Evolutionary conservation across 2,329 filamentous ascomycete genomes (phyloP).

Genomic region (Plenodomus lindquistii): DNA sequence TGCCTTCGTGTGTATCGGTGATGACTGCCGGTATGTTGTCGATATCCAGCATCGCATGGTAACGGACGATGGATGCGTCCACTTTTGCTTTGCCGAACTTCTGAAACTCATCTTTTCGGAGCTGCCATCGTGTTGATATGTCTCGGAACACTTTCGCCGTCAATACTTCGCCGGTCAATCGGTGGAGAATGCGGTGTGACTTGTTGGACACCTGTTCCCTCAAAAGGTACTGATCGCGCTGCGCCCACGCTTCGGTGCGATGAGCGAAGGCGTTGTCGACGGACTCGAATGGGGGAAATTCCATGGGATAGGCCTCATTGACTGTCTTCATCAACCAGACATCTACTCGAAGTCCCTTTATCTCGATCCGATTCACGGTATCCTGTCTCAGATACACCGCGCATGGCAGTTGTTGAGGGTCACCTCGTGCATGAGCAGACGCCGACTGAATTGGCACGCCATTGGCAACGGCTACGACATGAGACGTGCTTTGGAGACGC

Average conservation of each 20-base stretch:
- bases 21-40: constrained; percentile 15
- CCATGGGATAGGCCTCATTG: constrained; percentile 1
- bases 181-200: constrained; percentile 11
- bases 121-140: neutral
- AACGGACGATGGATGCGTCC: constrained; percentile 16
- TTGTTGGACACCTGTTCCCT: constrained; percentile 7
- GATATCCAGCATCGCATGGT: constrained; percentile 7
- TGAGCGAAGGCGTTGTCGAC: constrained; percentile 6
- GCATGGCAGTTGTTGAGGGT: constrained; percentile 1
- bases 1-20: constrained; percentile 16
- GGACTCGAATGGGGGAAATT: neutral
- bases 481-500: constrained; percentile 11
- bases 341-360: constrained; percentile 11
- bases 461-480: constrained; percentile 14
- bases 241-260: constrained; percentile 11
- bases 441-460: constrained; percentile 13
- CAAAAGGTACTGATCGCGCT: constrained; percentile 4
- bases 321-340: constrained; percentile 18
- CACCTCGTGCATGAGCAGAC: constrained; percentile 5
- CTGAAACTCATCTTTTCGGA: constrained; percentile 15
- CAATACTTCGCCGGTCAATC: constrained; percentile 11
- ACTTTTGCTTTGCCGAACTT: constrained; percentile 12
- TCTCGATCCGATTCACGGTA: constrained; percentile 5
- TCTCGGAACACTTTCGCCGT: constrained; percentile 17
- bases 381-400: constrained; percentile 11